Evolutionary conservation across 495 filamentous ascomycete species (phyloP).

Genomic region (Rhizodiscina lignyota): DNA sequence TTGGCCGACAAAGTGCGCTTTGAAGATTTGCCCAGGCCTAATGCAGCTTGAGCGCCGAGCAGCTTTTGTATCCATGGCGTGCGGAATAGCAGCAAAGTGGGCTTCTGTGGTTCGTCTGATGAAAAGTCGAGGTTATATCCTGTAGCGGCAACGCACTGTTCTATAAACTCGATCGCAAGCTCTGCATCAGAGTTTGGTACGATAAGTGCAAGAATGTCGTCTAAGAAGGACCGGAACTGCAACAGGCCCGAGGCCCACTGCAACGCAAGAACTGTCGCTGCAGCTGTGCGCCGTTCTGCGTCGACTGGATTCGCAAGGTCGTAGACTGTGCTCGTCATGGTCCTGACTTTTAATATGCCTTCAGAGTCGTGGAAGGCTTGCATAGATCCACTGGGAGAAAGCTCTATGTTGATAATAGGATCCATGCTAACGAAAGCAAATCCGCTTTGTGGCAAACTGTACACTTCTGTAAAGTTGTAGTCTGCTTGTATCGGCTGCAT

Average conservation of each 20-base stretch:
- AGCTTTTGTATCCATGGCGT: conserved; percentile 50
- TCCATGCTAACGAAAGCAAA: conserved; percentile 42
- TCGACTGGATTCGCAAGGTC: conserved; percentile 7
- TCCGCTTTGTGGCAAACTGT: conserved; percentile 51
- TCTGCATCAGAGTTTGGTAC: background rate
- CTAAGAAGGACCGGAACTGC: background rate
- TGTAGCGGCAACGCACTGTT: background rate
- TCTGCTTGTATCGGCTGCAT: conserved; percentile 47
- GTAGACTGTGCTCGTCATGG: conserved; percentile 35
- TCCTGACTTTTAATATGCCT: conserved; percentile 43
- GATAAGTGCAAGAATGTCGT: background rate
- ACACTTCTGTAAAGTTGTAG: conserved; percentile 44
- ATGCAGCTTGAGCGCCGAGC: conserved; percentile 49
- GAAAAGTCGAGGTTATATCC: conserved; percentile 53
- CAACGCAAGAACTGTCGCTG: too few relatives aligned
- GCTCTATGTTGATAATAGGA: conserved; percentile 34
- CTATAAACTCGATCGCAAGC: background rate
- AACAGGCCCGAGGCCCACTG: too few relatives aligned
- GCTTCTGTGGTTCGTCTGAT: conserved; percentile 42
- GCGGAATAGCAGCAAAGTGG: conserved; percentile 40
- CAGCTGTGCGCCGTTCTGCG: conserved; percentile 4
- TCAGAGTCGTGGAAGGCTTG: conserved; percentile 48
- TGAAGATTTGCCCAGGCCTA: conserved; percentile 40
- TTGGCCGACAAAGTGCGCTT: conserved; percentile 43
- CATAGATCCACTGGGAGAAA: conserved; percentile 61